Percentiles rank a stretch among this genome's conserved stretches.
phyloP scores from a whole-genome alignment of 768 basidiomycete species.

The Boletus edulis region DNA sequence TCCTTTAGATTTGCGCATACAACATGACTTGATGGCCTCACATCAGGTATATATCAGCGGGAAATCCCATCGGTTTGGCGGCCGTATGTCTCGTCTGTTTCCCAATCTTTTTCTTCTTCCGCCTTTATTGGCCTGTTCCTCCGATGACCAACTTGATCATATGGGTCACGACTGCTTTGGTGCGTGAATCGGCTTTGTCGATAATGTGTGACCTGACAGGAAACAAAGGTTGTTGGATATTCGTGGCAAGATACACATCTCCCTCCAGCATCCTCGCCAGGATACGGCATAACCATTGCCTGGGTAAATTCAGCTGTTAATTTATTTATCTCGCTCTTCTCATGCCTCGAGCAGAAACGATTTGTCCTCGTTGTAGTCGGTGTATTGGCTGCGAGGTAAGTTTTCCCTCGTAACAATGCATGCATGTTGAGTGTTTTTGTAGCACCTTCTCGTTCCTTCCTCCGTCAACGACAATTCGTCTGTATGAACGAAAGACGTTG shows the following conservation, averaged over 20 bases:
- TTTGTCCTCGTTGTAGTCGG: constrained; percentile 70
- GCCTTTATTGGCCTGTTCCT: constrained; percentile 70
- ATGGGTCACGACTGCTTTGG: constrained; percentile 61
- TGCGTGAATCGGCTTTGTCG: constrained; percentile 27
- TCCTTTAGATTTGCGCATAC: neutral
- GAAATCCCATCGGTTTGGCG: constrained; percentile 69
- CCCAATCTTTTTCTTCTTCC: constrained; percentile 70
- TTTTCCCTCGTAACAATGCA: neutral
- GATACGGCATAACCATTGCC: constrained; percentile 65
- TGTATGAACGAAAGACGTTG: constrained; percentile 68
- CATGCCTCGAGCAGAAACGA: constrained; percentile 42
- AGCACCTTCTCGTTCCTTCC: constrained; percentile 69
- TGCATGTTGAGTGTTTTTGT: neutral
- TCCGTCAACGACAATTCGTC: constrained; percentile 70
- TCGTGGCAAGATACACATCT: constrained; percentile 65
- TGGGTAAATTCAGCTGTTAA: constrained; percentile 51
- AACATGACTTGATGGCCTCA: neutral
- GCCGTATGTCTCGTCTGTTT: constrained; percentile 66
- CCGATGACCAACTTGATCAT: constrained; percentile 70
- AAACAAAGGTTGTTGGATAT: constrained; percentile 63
- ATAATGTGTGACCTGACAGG: neutral
- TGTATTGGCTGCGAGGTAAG: constrained; percentile 75
- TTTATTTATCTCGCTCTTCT: neutral
- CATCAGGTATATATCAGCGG: constrained; percentile 70
- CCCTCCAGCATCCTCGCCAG: constrained; percentile 46